Evolutionary conservation across 768 basidiomycete genomes (phyloP).

Genomic region (Boletus bicolor): DNA sequence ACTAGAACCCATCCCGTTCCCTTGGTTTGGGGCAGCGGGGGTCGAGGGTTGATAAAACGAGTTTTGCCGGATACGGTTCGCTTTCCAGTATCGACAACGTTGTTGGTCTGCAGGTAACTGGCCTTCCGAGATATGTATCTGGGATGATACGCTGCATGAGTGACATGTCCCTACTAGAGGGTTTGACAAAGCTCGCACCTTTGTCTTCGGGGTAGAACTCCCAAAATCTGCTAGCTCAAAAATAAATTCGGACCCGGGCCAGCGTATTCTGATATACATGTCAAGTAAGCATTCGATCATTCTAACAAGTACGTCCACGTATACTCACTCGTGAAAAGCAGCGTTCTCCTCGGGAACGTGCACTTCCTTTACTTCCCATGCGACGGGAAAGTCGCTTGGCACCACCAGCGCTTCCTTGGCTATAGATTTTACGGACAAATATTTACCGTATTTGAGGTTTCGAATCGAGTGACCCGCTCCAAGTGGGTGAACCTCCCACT

Average conservation of each 20-base stretch:
- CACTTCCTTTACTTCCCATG: constrained; percentile 28
- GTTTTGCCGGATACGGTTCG: constrained; percentile 26
- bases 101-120: constrained; percentile 21
- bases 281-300: background rate
- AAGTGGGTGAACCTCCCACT: constrained; percentile 31
- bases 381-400: constrained; percentile 27
- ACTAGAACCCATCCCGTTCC: constrained; percentile 12
- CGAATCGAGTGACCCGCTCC: constrained; percentile 31
- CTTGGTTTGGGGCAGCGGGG: constrained; percentile 7
- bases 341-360: constrained; percentile 26
- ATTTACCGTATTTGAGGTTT: constrained; percentile 32
- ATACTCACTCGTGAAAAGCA: constrained; percentile 27
- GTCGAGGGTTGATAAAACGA: constrained; percentile 30
- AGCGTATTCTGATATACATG: constrained; percentile 21
- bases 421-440: constrained; percentile 25
- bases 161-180: background rate
- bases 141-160: background rate
- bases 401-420: constrained; percentile 24
- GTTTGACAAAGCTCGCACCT: constrained; percentile 13
- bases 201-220: constrained; percentile 28
- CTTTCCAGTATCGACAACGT: constrained; percentile 31
- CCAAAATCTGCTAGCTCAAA: constrained; percentile 28
- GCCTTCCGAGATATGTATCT: constrained; percentile 27
- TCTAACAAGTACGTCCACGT: background rate
- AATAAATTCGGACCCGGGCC: constrained; percentile 28